Conservation (phyloP, 257 asterid species). For the Scutellaria baicalensis region DNA sequence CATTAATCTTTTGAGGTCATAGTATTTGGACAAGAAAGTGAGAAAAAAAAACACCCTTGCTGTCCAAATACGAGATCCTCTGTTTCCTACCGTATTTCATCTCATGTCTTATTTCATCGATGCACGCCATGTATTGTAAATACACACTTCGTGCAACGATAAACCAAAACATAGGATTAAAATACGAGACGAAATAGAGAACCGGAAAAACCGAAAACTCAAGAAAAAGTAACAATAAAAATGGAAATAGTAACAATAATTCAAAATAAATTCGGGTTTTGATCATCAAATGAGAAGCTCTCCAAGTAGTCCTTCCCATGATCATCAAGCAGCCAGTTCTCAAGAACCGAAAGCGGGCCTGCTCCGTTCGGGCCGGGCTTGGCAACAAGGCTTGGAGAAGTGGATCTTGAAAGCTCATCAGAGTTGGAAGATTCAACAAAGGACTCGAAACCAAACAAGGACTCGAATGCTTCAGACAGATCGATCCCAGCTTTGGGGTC, state of each 20-base stretch:
- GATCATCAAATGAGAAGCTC: slow-evolving; percentile 8
- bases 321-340: slow-evolving; percentile 17
- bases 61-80: not conserved
- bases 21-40: not conserved
- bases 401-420: slow-evolving; percentile 35
- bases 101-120: not conserved
- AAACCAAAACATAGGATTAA: not conserved
- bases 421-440: slow-evolving; percentile 33
- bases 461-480: slow-evolving; percentile 39
- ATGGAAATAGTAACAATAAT: not conserved
- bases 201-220: not conserved
- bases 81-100: not conserved
- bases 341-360: slow-evolving; percentile 17
- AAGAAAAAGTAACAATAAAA: no score
- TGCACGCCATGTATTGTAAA: not conserved
- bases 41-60: not conserved
- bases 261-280: not conserved
- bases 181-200: not conserved
- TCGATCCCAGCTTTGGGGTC: slow-evolving; percentile 26
- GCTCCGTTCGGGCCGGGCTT: slow-evolving; percentile 21
- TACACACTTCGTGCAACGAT: not conserved
- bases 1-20: not conserved
- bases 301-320: slow-evolving; percentile 9
- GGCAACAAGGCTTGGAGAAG: slow-evolving; percentile 30
- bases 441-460: slow-evolving; percentile 49